Evolutionary conservation across 208 protist species (phyloP).

Genomic region (Wallacemonas sp.): DNA sequence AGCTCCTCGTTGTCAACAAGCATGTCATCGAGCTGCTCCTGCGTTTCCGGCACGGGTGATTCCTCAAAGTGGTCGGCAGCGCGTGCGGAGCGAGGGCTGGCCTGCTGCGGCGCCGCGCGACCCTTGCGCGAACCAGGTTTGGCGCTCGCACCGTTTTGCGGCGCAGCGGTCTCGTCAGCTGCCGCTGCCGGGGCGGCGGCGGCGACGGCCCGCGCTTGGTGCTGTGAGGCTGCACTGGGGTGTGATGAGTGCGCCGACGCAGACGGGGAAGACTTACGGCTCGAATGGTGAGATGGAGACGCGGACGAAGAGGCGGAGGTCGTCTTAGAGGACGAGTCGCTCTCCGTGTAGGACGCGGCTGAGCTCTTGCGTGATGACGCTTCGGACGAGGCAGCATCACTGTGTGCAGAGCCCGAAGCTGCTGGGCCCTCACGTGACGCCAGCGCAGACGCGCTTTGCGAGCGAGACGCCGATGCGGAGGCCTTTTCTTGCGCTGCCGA

Average conservation of each 20-base stretch:
- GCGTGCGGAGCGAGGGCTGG: background rate
- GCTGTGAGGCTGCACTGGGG: background rate
- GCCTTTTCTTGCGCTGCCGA: background rate
- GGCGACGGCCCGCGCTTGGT: constrained; percentile 6
- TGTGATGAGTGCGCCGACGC: background rate
- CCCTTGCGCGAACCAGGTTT: background rate
- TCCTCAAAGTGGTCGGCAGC: background rate
- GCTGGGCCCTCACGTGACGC: background rate
- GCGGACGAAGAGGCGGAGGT: constrained; percentile 1
- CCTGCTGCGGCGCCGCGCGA: background rate
- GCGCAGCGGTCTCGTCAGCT: background rate
- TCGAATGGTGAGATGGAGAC: background rate
- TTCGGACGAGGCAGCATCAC: background rate
- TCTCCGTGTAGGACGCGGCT: background rate
- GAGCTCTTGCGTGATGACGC: background rate
- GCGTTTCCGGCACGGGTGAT: constrained; percentile 24
- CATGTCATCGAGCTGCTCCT: constrained; percentile 46
- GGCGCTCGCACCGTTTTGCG: too few relatives aligned
- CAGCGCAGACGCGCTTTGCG: background rate
- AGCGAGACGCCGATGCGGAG: background rate
- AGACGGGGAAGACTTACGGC: background rate
- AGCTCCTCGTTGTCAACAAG: constrained; percentile 41
- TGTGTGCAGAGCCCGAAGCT: background rate
- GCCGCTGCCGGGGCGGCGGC: background rate
- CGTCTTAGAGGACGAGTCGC: background rate